A percentile compares a stretch with the other conserved stretches of the same genome.
Evolutionary conservation across 805 yeast genomes (phyloP).

Genomic region (Starmerella potacharoeniae): DNA sequence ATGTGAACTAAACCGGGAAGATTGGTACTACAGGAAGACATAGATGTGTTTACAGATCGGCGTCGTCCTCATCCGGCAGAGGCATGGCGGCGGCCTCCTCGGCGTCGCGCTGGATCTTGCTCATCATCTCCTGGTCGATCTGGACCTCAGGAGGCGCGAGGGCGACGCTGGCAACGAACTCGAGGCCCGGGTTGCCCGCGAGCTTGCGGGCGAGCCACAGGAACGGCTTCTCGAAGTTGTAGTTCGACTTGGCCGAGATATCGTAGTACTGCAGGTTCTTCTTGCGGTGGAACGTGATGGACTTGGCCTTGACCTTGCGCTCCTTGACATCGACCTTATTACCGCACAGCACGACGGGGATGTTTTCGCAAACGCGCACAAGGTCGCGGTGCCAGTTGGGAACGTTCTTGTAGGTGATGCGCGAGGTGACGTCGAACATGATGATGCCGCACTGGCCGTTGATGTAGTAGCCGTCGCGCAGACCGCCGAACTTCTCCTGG

Average conservation of each 20-base stretch:
- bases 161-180: slow-evolving; percentile 98
- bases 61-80: slow-evolving; percentile 99
- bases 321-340: slow-evolving; percentile 99
- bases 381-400: slow-evolving; percentile 99
- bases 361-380: slow-evolving; percentile 99
- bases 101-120: slow-evolving; percentile 98
- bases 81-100: slow-evolving; percentile 99
- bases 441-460: slow-evolving; percentile 99
- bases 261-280: slow-evolving; percentile 99
- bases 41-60: slow-evolving; percentile 65
- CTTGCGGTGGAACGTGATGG: slow-evolving; percentile 99
- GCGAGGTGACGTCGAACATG: slow-evolving; percentile 98
- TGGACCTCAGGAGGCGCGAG: slow-evolving; percentile 99
- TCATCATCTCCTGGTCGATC: slow-evolving; percentile 93
- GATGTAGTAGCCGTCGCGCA: slow-evolving; percentile 98
- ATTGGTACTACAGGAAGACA: not conserved
- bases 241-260: slow-evolving; percentile 98
- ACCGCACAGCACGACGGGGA: slow-evolving; percentile 97
- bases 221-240: slow-evolving; percentile 99
- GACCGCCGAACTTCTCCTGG: slow-evolving; percentile 98
- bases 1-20: not conserved
- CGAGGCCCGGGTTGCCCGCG: slow-evolving; percentile 95
- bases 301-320: slow-evolving; percentile 99
- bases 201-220: slow-evolving; percentile 99
- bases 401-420: slow-evolving; percentile 98